Base-by-base conservation (phyloP, 352 stramenopile genomes). In the Pythium angustatum region DNA sequence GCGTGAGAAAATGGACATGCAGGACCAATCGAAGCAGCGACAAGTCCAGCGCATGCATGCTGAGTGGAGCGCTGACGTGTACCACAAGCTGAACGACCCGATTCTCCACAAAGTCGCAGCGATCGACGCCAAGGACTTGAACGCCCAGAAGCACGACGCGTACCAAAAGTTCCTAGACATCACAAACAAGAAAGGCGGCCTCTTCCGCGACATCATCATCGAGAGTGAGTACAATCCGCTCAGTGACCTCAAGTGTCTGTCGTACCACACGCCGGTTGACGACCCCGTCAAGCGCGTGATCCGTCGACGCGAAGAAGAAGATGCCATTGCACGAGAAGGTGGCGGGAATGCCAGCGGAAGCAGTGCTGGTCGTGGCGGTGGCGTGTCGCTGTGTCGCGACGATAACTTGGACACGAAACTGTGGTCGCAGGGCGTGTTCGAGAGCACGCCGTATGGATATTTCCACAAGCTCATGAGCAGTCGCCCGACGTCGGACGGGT, bases 131-230 rank as follows among this genome's bases (percentile, higher is more conserved):
- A 75, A 70, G 17, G 51, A 68, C 19, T 66, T 87, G 7, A 80
- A 73, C 38, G 28, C 58, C 44, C 73, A 78, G 31, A 87, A 89
- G 55, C 73, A 83, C 47, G 73, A 85, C 61, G 74, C 76, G 30
- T 91, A 93, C 54, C 78, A 89, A 62, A 83, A 81, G 50, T 93
- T 91, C 55, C 68, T 93, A 12, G 82, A 91, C 61, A 88, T 88
- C 65, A 89, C 80, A 47, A 90, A 91, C 73, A 91, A 91, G 68
- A 91, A 91, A 56, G 81, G 79, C 9, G 81, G 80, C 10, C 71
- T 93, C 56, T 93, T 90, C 48, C 84, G 84, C 53, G 84, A 93
- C 57, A 93, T 93, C 60, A 93, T 91, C 64, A 93, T 91, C 50
- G 81, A 91, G 55, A 93, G 80, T 70, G 81, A 93, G 69, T 93